Evolutionary conservation across 2,329 filamentous ascomycete genomes (phyloP).

Genomic region (Dothistroma pini): DNA sequence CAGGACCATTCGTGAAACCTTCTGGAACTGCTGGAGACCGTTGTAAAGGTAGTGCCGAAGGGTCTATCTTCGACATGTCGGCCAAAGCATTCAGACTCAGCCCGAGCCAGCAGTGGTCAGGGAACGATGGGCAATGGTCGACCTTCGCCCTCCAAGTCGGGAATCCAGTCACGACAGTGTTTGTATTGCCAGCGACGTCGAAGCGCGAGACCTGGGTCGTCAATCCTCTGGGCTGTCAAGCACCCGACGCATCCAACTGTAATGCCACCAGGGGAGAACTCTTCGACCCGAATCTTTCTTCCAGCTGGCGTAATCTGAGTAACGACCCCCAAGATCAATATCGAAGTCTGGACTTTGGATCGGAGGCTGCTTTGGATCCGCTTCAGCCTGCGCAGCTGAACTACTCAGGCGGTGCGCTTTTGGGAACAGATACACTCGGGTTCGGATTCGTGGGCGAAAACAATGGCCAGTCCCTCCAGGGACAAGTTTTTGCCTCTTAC

Average conservation of each 20-base stretch:
- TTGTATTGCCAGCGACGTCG: slow-evolving; percentile 61
- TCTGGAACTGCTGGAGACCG: neutral
- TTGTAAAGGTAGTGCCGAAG: neutral
- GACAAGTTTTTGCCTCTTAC: slow-evolving; percentile 10
- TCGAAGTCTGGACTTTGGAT: slow-evolving; percentile 3
- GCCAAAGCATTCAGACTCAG: neutral
- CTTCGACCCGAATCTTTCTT: neutral
- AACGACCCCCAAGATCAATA: neutral
- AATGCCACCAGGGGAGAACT: neutral
- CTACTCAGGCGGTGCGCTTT: neutral
- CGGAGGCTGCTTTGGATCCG: neutral
- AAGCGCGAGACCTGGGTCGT: slow-evolving; percentile 69
- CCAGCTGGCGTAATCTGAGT: neutral
- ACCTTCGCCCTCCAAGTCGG: slow-evolving; percentile 7
- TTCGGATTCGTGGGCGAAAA: slow-evolving; percentile 3
- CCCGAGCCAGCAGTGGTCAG: neutral
- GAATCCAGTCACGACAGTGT: neutral
- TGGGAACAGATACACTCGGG: neutral
- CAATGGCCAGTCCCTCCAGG: neutral
- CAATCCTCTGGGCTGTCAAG: slow-evolving; percentile 52
- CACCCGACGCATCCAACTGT: neutral
- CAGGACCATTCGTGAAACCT: neutral
- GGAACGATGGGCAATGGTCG: slow-evolving; percentile 8
- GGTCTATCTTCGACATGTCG: neutral
- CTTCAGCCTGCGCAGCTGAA: neutral